Evolutionary conservation across 192 early-diverging fungal genomes (phyloP).

Genomic region (Umbelopsis sp.): DNA sequence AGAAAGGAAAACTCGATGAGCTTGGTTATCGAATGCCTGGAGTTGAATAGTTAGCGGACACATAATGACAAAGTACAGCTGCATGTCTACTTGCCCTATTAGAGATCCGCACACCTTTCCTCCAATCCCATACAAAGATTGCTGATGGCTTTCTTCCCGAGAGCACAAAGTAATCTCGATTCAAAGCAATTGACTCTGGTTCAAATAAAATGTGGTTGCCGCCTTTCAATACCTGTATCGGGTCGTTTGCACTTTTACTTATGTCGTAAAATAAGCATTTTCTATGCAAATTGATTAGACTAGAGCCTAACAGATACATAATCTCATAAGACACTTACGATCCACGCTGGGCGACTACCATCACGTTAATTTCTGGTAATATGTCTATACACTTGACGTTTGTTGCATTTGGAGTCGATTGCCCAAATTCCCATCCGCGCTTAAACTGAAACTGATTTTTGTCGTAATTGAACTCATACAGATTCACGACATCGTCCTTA

Average conservation of each 20-base stretch:
- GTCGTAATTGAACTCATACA: constrained; percentile 29
- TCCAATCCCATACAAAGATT: constrained; percentile 44
- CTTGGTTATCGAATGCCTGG: constrained; percentile 41
- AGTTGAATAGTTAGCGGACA: background rate
- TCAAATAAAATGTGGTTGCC: constrained; percentile 36
- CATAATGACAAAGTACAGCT: background rate
- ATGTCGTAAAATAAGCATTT: constrained; percentile 43
- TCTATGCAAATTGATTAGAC: constrained; percentile 19
- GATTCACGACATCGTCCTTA: constrained; percentile 32
- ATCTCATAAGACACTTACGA: constrained; percentile 30
- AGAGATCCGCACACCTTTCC: constrained; percentile 35
- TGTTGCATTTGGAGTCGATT: background rate
- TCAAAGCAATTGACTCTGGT: constrained; percentile 35
- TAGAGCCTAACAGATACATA: background rate
- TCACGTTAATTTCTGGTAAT: constrained; percentile 35
- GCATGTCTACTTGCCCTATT: constrained; percentile 25
- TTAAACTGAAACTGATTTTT: constrained; percentile 19
- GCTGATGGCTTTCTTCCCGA: constrained; percentile 40
- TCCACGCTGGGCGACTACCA: constrained; percentile 38
- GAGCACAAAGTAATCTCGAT: constrained; percentile 36
- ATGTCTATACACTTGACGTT: constrained; percentile 39
- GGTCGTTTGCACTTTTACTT: constrained; percentile 27
- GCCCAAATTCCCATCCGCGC: constrained; percentile 32
- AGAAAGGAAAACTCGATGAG: constrained; percentile 36
- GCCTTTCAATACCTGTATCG: constrained; percentile 37